A percentile compares a stretch with the other conserved stretches of the same genome.
Evolutionary conservation across 768 basidiomycete genomes (phyloP).

Genomic region (Russula olivacea): DNA sequence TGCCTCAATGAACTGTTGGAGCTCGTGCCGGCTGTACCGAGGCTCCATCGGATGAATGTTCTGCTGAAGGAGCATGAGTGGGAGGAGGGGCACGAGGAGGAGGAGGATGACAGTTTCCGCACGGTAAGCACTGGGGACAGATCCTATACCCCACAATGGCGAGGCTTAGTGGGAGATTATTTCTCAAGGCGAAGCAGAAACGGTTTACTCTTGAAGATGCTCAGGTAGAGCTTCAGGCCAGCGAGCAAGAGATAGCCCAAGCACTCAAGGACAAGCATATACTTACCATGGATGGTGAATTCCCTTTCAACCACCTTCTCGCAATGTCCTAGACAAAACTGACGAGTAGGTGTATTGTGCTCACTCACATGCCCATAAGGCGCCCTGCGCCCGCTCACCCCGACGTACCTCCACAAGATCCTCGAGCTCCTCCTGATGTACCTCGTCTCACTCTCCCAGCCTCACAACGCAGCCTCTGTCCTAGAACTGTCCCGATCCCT

Average conservation of each 20-base stretch:
- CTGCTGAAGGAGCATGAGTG: slow-evolving; percentile 65
- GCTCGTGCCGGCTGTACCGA: slow-evolving; percentile 67
- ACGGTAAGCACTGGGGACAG: slow-evolving; percentile 25
- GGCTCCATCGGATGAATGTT: slow-evolving; percentile 55
- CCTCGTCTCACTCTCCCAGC: too few relatives aligned
- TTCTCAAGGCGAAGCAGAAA: slow-evolving; percentile 32
- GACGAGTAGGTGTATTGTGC: neutral
- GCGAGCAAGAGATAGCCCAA: slow-evolving; percentile 61
- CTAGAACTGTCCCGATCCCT: too few relatives aligned
- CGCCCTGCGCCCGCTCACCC: slow-evolving; percentile 66
- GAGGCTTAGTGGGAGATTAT: neutral
- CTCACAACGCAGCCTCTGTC: too few relatives aligned
- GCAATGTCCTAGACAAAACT: neutral
- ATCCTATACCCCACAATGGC: neutral
- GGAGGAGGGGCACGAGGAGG: slow-evolving; percentile 55
- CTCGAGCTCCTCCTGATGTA: too few relatives aligned
- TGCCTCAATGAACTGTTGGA: slow-evolving; percentile 83
- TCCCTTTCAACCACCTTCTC: neutral
- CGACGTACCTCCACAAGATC: slow-evolving; percentile 57
- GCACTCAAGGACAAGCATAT: slow-evolving; percentile 67
- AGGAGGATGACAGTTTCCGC: slow-evolving; percentile 37
- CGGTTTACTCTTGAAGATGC: slow-evolving; percentile 57
- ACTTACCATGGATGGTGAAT: slow-evolving; percentile 62
- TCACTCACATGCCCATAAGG: slow-evolving; percentile 36
- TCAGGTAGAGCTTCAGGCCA: slow-evolving; percentile 66